A percentile compares a stretch with the other conserved stretches of the same genome.
These are phyloP conservation scores for Sordariomycetes sp. DNA, from an alignment of 2,329 filamentous ascomycete species.

Conservation along the genomic window DNA sequence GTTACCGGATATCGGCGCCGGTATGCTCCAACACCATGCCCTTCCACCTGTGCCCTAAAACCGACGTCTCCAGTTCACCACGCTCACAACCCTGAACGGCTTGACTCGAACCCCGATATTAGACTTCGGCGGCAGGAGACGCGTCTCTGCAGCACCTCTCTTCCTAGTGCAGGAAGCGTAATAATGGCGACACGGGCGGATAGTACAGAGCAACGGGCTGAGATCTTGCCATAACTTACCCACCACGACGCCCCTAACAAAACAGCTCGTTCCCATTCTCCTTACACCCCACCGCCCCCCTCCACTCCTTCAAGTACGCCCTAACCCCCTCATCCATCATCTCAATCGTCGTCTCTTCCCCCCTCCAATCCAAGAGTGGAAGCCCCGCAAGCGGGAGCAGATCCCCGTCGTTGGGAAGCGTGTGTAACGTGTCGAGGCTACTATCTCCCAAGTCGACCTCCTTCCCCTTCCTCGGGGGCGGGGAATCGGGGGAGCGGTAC, in stretches of 20 bases:
- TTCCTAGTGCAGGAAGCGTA: too few species aligned
- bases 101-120: too few species aligned
- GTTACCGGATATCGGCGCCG: too few species aligned
- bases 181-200: too few species aligned
- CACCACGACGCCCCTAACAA: not conserved
- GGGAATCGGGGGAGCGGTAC: conserved; percentile 22
- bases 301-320: conserved; percentile 46
- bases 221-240: too few species aligned
- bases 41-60: too few species aligned
- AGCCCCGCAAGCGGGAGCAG: conserved; percentile 31
- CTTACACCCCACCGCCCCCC: conserved; percentile 51
- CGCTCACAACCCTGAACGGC: too few species aligned
- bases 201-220: too few species aligned
- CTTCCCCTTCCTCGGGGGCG: conserved; percentile 8
- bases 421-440: conserved; percentile 30
- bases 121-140: too few species aligned
- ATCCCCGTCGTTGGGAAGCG: conserved; percentile 26
- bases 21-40: too few species aligned
- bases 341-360: conserved; percentile 26
- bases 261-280: conserved; percentile 5
- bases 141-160: too few species aligned
- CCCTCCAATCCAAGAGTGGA: conserved; percentile 53
- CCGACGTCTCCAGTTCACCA: too few species aligned
- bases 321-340: conserved; percentile 28
- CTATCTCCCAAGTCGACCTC: conserved; percentile 15